Conservation (phyloP, 2,329 filamentous ascomycete species). For the Rhynchosporium graminicola region DNA sequence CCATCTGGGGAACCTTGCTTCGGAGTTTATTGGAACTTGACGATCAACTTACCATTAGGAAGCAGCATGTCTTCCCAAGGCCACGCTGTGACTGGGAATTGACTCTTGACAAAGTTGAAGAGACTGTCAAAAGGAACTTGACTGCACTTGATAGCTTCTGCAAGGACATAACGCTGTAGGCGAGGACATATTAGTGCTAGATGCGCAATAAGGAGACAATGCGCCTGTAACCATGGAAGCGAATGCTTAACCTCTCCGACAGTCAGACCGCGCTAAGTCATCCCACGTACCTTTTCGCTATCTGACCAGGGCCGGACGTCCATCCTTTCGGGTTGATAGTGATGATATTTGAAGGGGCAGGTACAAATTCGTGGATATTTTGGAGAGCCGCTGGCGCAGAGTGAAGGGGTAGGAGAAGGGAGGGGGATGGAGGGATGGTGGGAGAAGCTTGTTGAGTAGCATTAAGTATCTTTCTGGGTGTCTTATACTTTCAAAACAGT, state of each 20-base stretch:
- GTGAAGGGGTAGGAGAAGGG: conserved; percentile 17
- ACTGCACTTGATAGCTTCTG: conserved; percentile 53
- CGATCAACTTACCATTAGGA: conserved; percentile 47
- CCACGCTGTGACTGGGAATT: conserved; percentile 47
- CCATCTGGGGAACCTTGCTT: conserved; percentile 26
- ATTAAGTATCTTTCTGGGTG: conserved; percentile 34
- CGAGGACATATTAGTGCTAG: conserved; percentile 31
- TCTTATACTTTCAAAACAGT: conserved; percentile 23
- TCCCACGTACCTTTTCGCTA: conserved; percentile 39
- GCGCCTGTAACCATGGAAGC: conserved; percentile 27
- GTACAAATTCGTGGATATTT: conserved; percentile 2
- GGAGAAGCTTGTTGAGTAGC: conserved; percentile 31
- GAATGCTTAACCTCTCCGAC: conserved; percentile 13
- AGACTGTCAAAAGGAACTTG: conserved; percentile 48
- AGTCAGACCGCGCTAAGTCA: neutral
- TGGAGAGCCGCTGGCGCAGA: conserved; percentile 22
- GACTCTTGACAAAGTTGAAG: conserved; percentile 44
- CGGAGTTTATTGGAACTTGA: conserved; percentile 21
- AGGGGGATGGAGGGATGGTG: conserved; percentile 25
- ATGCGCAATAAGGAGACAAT: conserved; percentile 26
- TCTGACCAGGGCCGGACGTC: conserved; percentile 35
- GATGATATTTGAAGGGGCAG: conserved; percentile 4
- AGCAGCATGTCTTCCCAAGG: conserved; percentile 49
- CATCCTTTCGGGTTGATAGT: conserved; percentile 28
- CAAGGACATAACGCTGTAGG: conserved; percentile 46